Evolutionary conservation across 257 asterid species (phyloP).

Genomic region (Solanum tarijense): DNA sequence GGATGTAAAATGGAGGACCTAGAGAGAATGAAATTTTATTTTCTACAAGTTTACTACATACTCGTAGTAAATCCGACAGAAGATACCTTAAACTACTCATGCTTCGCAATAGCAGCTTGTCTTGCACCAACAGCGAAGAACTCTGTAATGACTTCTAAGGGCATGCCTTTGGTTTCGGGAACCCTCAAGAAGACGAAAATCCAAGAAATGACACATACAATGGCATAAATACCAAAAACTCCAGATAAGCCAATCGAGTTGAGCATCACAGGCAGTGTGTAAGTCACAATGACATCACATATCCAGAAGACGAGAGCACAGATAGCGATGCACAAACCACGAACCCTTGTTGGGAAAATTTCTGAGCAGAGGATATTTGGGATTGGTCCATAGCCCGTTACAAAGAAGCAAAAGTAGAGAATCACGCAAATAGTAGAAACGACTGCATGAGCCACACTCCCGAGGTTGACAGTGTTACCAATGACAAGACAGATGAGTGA

Average conservation of each 20-base stretch:
- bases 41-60: neutral
- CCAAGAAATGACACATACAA: conserved; percentile 60
- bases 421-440: conserved; percentile 73
- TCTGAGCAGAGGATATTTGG: conserved; percentile 87
- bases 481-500: conserved; percentile 56
- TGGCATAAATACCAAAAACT: conserved; percentile 63
- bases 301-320: conserved; percentile 89
- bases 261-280: conserved; percentile 71
- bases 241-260: conserved; percentile 71
- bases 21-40: neutral
- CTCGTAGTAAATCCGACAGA: neutral
- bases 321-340: conserved; percentile 87
- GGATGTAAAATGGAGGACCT: neutral
- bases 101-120: conserved; percentile 27
- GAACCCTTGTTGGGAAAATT: conserved; percentile 79
- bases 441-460: conserved; percentile 50
- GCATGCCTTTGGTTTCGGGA: conserved; percentile 87
- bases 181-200: conserved; percentile 63
- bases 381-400: conserved; percentile 84
- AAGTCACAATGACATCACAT: conserved; percentile 77
- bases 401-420: conserved; percentile 77
- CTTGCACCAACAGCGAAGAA: conserved; percentile 79
- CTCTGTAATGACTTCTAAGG: conserved; percentile 74
- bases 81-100: conserved; percentile 9
- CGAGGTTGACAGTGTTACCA: conserved; percentile 50